A percentile compares a stretch with the other conserved stretches of the same genome.
These are phyloP conservation scores for Rhododendron ferrugineum DNA, from an alignment of 148 eudicot genomes.

Conservation along the genomic window DNA sequence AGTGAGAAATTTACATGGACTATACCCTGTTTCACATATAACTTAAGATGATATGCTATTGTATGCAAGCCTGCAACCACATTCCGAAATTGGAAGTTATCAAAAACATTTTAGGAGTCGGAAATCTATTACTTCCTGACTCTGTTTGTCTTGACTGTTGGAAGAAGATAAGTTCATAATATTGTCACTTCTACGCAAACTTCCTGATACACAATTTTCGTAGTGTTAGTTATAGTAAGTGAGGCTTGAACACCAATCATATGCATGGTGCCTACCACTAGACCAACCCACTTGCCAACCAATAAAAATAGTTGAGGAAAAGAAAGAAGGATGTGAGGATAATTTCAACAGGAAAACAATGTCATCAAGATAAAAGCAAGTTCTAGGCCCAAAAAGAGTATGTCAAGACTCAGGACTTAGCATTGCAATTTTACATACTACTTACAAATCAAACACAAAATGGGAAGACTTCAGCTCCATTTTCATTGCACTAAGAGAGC, in stretches of 20 bases:
- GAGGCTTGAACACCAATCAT: too few relatives aligned
- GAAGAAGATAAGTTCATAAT: neutral
- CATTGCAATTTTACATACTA: neutral
- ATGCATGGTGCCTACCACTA: too few relatives aligned
- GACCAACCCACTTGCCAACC: neutral
- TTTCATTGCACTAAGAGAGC: neutral
- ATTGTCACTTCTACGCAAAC: neutral
- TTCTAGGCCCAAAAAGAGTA: neutral
- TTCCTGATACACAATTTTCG: neutral
- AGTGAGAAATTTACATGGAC: neutral
- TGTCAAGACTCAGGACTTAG: neutral
- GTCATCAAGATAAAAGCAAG: neutral
- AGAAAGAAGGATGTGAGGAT: neutral
- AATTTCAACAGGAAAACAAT: neutral
- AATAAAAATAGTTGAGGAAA: neutral
- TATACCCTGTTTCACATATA: slow-evolving; percentile 2
- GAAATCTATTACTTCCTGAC: too few relatives aligned
- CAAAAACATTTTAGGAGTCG: neutral
- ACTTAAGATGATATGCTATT: neutral
- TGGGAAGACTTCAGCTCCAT: neutral
- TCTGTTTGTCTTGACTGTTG: too few relatives aligned
- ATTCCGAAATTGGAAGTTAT: neutral
- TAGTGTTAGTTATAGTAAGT: too few relatives aligned
- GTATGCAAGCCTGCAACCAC: neutral
- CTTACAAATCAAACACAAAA: neutral